Base-by-base conservation (phyloP, 805 yeast genomes). In the Danielia oregonensis region DNA sequence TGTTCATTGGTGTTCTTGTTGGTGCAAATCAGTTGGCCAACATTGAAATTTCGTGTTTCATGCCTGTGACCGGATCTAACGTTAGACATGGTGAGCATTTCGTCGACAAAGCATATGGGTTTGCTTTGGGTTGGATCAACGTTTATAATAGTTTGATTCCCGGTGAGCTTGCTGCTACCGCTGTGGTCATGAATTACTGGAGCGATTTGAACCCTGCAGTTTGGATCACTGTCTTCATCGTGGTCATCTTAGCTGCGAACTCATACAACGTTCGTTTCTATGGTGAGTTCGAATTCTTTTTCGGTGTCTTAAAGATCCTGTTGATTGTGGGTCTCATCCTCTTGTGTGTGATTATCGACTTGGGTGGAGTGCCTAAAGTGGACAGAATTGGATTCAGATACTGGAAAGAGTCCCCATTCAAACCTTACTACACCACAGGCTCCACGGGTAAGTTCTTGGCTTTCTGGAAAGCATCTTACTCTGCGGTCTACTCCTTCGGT, bases 11-110 rank as follows among this genome's bases (percentile, higher is more conserved):
- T 7, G 18, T 36, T 21, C 29, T 42, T 18, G 29, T 37, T 11
- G 73, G 72, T 27, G 33, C 63, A 21, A 65, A 61, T 37, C 65
- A 69, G 36, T 44, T 68, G 39, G 57, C 63, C 25, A 62, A 66
- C 19, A 61, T 69, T 12, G 71, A 66, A 48, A 47, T 55, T 31
- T 54, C 63, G 3, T 46, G 61, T 33, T 53, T 65, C 15, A 55
- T 63, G 55, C 70, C 72, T 1, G 55, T 54, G 3, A 56, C 69
- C 12, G 55, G 61, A 28, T 64, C 64, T 18, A 48, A 57, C 33
- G 48, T 63, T 17, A 51, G 61, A 39, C 69, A 64, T 40, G 46
- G 63, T 4, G 66, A 57, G 37, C 59, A 57, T 36, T 60, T 65
- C 42, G 49, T 61, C 33, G 76, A 71, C 51, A 68, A 67, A 11